Evolutionary conservation across 2,329 filamentous ascomycete species (phyloP).

Genomic region (Pestalotiopsis sp.): DNA sequence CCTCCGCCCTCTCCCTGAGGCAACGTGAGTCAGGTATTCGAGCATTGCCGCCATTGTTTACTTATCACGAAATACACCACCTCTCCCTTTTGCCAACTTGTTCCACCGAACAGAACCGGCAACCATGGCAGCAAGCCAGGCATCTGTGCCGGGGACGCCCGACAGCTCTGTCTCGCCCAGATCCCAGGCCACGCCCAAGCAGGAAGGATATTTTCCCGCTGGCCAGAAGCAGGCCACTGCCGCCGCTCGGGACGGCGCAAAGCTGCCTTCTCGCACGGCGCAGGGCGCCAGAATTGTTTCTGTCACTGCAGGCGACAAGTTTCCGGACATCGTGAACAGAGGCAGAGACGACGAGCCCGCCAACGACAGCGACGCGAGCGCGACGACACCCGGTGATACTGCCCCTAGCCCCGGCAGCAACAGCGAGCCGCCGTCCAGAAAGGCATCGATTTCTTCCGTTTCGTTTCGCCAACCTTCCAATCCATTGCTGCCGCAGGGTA

Average conservation of each 20-base stretch:
- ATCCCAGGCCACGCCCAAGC: conserved; percentile 25
- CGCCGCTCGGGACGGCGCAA: background rate
- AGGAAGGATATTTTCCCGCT: conserved; percentile 26
- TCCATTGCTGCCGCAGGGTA: conserved; percentile 48
- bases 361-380: conserved; percentile 30
- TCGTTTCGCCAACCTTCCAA: conserved; percentile 45
- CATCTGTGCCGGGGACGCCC: conserved; percentile 23
- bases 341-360: conserved; percentile 24
- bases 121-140: conserved; percentile 26
- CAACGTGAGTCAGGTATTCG: conserved; percentile 38
- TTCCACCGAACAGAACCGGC: background rate
- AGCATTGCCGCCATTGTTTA: conserved; percentile 14
- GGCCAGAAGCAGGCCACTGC: conserved; percentile 18
- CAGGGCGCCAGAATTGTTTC: background rate
- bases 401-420: conserved; percentile 34
- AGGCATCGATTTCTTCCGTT: conserved; percentile 48
- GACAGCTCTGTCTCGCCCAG: conserved; percentile 27
- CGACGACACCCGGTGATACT: conserved; percentile 34
- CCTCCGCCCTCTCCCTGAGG: conserved; percentile 44
- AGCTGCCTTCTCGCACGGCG: background rate
- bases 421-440: conserved; percentile 37
- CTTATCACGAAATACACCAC: background rate
- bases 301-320: conserved; percentile 12
- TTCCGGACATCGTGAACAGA: conserved; percentile 13
- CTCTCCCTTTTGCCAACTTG: background rate